A percentile compares a stretch with the other conserved stretches of the same genome.
These are phyloP conservation scores for Pseudocercospora pini-densiflorae DNA, from an alignment of 2,329 filamentous ascomycete genomes.

Conservation along the genomic window DNA sequence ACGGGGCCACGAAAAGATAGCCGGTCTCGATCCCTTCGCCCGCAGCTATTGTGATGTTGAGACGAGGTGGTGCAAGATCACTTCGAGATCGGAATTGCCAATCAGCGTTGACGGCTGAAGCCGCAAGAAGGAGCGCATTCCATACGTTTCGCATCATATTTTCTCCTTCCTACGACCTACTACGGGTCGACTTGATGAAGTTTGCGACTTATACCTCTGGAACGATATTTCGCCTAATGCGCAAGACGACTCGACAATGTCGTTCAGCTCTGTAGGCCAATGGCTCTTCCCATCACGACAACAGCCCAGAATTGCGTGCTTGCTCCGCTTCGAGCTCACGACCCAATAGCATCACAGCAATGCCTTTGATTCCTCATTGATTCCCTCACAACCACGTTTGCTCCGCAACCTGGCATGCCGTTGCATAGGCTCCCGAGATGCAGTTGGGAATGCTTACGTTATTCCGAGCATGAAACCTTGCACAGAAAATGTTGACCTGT, in stretches of 20 bases:
- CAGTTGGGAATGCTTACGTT: not conserved
- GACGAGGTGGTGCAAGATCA: conserved; percentile 52
- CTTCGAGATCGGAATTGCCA: conserved; percentile 53
- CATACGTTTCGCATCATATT: no score
- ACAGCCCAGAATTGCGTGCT: conserved; percentile 11
- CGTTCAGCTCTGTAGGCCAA: no score
- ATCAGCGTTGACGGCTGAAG: conserved; percentile 48
- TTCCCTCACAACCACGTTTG: not conserved
- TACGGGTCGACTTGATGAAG: no score
- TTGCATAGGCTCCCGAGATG: not conserved
- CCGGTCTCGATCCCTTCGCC: conserved; percentile 42
- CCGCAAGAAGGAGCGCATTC: no score
- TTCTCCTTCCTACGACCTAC: no score
- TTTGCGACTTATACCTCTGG: no score
- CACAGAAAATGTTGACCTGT: not conserved
- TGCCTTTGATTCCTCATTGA: conserved; percentile 6
- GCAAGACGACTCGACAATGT: no score
- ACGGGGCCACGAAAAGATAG: no score
- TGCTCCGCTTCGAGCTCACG: not conserved
- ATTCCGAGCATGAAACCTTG: not conserved
- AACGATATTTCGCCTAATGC: no score
- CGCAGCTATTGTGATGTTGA: conserved; percentile 53
- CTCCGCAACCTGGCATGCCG: not conserved
- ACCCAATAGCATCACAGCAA: conserved; percentile 2
- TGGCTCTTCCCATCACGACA: not conserved